Percentiles rank a stretch among this genome's conserved stretches.
These are phyloP conservation scores for Piromyces finnis DNA, from an alignment of 192 early-diverging fungal species.

Conservation along the genomic window DNA sequence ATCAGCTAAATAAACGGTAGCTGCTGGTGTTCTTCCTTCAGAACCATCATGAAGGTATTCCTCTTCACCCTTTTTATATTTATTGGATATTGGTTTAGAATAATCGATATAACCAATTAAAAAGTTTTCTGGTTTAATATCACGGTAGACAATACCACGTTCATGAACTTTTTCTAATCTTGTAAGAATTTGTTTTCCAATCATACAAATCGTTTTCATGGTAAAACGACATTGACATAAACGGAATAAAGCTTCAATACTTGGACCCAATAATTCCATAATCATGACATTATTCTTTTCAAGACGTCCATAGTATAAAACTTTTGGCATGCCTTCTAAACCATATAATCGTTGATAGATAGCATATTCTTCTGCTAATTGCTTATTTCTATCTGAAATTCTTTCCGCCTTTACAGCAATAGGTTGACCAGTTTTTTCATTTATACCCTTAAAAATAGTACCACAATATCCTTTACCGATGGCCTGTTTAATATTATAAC, in stretches of 20 bases:
- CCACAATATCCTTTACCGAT: not conserved
- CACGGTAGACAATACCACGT: not conserved
- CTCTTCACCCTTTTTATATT: not conserved
- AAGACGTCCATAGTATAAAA: not conserved
- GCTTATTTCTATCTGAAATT: not conserved
- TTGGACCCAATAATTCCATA: not conserved
- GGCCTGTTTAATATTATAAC: not conserved
- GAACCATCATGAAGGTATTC: not conserved
- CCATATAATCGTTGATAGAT: not conserved
- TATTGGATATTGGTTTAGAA: not conserved
- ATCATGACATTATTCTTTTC: not conserved
- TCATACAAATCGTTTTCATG: not conserved
- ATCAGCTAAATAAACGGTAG: not conserved
- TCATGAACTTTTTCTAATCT: not conserved
- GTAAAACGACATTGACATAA: not conserved
- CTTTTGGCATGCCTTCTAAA: not conserved
- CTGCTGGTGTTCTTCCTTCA: not conserved
- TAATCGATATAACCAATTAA: not conserved
- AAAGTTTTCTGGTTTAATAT: not conserved
- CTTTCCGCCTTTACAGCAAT: not conserved
- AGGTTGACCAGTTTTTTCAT: not conserved
- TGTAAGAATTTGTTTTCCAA: not conserved
- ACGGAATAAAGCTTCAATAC: not conserved
- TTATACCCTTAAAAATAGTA: not conserved
- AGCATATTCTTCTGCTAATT: not conserved